phyloP scores from a whole-genome alignment of 2,329 filamentous ascomycete genomes.

The Cercospora sesami region DNA sequence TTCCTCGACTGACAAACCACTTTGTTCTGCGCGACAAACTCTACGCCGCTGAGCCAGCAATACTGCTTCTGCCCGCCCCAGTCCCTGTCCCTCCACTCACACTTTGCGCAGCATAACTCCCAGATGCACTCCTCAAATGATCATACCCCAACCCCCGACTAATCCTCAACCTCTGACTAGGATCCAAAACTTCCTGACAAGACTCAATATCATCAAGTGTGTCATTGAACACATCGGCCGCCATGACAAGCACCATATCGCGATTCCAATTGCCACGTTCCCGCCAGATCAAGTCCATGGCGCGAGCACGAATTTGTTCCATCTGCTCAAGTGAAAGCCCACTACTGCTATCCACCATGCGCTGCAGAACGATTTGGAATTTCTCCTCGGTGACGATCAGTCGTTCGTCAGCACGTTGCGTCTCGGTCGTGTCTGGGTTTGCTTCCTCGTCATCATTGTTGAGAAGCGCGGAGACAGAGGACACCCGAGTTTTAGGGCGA shows the following conservation, averaged over 20 bases:
- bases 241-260: constrained; percentile 64
- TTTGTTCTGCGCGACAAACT: too few species aligned
- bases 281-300: constrained; percentile 90
- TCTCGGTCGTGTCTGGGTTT: neutral
- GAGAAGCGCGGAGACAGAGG: constrained; percentile 45
- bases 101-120: neutral
- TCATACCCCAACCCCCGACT: neutral
- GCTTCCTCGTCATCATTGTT: constrained; percentile 37
- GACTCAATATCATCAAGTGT: constrained; percentile 68
- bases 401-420: neutral
- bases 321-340: constrained; percentile 89
- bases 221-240: constrained; percentile 73
- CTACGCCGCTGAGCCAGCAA: neutral
- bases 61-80: neutral
- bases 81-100: neutral
- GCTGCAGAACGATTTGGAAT: constrained; percentile 60
- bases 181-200: constrained; percentile 47
- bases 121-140: neutral
- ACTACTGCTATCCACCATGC: constrained; percentile 66
- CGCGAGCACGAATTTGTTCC: constrained; percentile 83
- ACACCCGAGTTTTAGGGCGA: constrained; percentile 25
- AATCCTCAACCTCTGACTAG: constrained; percentile 40
- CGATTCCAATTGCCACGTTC: constrained; percentile 80
- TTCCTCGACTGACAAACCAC: too few species aligned
- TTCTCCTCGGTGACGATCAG: constrained; percentile 52